Evolutionary conservation across 768 basidiomycete species (phyloP), one percentile per base, ranked within the genome.

Genomic region (Cystobasidium ongulense): DNA sequence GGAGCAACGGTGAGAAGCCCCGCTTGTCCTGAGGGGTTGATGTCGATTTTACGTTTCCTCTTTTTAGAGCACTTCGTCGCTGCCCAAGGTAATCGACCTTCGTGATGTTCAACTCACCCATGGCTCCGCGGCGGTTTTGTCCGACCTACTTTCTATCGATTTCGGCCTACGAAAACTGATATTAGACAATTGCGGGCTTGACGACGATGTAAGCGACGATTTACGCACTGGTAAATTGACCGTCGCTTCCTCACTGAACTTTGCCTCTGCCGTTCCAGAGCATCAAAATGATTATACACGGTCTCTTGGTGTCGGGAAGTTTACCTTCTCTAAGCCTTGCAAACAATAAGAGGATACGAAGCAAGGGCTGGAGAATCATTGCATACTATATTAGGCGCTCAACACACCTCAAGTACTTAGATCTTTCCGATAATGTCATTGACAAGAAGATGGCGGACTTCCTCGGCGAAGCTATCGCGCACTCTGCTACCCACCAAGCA

Each of bases 111-210:
- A 88, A 77, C 84, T 98, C 23, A 89, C 86, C 0, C 80, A 85
- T 0, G 85, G 87, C 1, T 84, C 86, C 0, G 89, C 91, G 0
- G 87, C 88, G 15, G 88, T 92, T 21, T 84, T 99, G 21, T 89
- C 95, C 0, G 95, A 98, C 81, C 87, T 96, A 17, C 87, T 98
- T 76, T 87, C 87, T 8, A 88, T 96, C 72, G 92, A 97, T 81
- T 97, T 93, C 90, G 94, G 93, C 0, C 82, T 96, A 23, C 84
- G 89, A 31, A 94, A 92, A 78, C 83, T 95, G 25, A 88, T 89
- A 0, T 85, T 96, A 68, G 87, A 90, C 50, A 89, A 90, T 80
- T 97, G 93, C 78, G 88, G 93, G 76, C 81, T 98, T 25, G 91
- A 93, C 76, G 90, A 92, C 64, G 84, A 85, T 73, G 92, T 92